Evolutionary conservation across 306 rosid genomes (phyloP).

Genomic region (Cucumis melo): DNA sequence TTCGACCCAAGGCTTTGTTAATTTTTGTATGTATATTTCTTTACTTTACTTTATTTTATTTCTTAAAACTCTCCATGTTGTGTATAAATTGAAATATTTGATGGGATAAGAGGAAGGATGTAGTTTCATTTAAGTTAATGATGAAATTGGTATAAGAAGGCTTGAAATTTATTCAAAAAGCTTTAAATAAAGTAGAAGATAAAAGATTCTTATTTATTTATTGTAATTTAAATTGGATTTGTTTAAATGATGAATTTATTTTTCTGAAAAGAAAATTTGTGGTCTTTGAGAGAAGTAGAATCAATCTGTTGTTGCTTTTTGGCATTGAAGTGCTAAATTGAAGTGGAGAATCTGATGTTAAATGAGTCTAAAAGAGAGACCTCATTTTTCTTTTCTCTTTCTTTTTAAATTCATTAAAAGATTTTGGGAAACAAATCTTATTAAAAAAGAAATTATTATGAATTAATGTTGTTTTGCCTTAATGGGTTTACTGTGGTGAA

Average conservation of each 20-base stretch:
- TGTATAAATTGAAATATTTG: too few species aligned
- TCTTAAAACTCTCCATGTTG: too few species aligned
- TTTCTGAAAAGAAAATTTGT: neutral
- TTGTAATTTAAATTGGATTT: neutral
- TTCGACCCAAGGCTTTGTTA: too few species aligned
- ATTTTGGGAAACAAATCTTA: neutral
- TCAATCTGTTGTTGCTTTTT: neutral
- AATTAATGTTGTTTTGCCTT: neutral
- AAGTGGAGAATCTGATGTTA: slow-evolving; percentile 1
- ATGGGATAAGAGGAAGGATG: too few species aligned
- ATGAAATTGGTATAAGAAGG: neutral
- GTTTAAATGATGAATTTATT: neutral
- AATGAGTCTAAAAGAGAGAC: neutral
- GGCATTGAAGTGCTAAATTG: neutral
- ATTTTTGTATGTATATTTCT: too few species aligned
- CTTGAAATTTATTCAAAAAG: neutral
- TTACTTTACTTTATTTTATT: too few species aligned
- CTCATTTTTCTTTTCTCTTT: too few species aligned
- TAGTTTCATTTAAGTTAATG: too few species aligned
- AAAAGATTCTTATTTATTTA: neutral
- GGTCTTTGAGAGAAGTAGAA: slow-evolving; percentile 10
- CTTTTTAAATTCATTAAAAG: neutral
- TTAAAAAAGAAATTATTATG: neutral
- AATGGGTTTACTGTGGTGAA: neutral
- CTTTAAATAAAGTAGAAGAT: neutral